These are phyloP conservation scores for Daldinia childiae DNA, from an alignment of 495 filamentous ascomycete genomes.

Conservation along the genomic window DNA sequence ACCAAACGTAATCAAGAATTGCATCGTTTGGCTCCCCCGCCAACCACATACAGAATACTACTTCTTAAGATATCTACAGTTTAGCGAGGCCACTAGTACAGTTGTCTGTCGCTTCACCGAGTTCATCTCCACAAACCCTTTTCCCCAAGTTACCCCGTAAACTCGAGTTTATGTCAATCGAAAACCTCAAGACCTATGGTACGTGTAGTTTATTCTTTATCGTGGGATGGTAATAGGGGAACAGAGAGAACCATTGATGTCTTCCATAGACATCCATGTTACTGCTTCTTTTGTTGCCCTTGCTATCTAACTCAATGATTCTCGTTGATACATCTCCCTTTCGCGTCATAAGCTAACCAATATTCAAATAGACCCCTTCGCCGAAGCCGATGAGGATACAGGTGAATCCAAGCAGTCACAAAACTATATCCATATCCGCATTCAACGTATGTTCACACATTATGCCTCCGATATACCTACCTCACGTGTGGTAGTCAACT, in stretches of 20 bases:
- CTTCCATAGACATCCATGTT: background rate
- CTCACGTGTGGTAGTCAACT: slow-evolving; percentile 15
- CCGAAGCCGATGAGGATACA: slow-evolving; percentile 99
- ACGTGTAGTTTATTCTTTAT: slow-evolving; percentile 57
- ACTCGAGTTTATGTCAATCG: slow-evolving; percentile 98
- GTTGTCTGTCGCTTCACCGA: slow-evolving; percentile 57
- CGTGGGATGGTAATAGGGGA: background rate
- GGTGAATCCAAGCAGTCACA: slow-evolving; percentile 89
- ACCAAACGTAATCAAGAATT: slow-evolving; percentile 9
- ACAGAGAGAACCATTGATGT: background rate
- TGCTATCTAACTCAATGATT: background rate
- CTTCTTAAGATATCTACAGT: slow-evolving; percentile 17
- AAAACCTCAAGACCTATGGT: slow-evolving; percentile 99
- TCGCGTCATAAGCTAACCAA: slow-evolving; percentile 29
- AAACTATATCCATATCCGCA: slow-evolving; percentile 99
- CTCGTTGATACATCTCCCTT: slow-evolving; percentile 19
- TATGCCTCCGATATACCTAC: background rate
- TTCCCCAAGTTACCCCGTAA: slow-evolving; percentile 59
- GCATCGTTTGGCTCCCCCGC: slow-evolving; percentile 26
- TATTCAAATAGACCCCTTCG: slow-evolving; percentile 88
- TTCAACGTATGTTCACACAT: slow-evolving; percentile 82
- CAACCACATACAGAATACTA: slow-evolving; percentile 11
- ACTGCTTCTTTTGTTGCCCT: background rate
- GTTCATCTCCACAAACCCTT: slow-evolving; percentile 49
- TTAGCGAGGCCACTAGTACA: slow-evolving; percentile 50